A percentile compares a stretch with the other conserved stretches of the same genome.
Conservation (phyloP, 1,284 basidiomycete species). For the Clitocybe nebularis region DNA sequence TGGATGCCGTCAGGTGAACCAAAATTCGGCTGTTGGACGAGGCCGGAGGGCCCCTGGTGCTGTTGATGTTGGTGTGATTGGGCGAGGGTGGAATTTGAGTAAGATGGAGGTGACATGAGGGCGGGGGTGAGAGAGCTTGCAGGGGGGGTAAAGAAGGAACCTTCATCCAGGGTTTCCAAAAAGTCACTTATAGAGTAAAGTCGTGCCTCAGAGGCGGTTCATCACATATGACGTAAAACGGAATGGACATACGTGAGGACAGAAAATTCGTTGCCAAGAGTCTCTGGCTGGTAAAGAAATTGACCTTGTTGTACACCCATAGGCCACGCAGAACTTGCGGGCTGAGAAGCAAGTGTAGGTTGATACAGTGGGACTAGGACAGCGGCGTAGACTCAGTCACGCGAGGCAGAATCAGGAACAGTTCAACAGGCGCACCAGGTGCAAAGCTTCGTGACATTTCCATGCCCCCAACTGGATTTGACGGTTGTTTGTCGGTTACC, state of each 20-base stretch:
- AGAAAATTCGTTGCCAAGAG: conserved; percentile 76
- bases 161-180: conserved; percentile 73
- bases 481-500: conserved; percentile 39
- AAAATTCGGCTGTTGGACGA: not conserved
- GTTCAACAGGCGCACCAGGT: conserved; percentile 25
- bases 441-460: conserved; percentile 31
- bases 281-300: conserved; percentile 66
- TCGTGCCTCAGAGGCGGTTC: conserved; percentile 4
- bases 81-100: conserved; percentile 15
- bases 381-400: not conserved
- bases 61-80: conserved; percentile 16
- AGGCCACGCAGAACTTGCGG: conserved; percentile 48
- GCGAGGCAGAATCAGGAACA: conserved; percentile 11
- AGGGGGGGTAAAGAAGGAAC: conserved; percentile 59
- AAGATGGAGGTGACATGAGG: conserved; percentile 45
- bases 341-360: conserved; percentile 26
- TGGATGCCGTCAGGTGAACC: not conserved
- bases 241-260: conserved; percentile 62
- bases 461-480: conserved; percentile 20
- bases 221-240: conserved; percentile 5
- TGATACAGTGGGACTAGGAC: conserved; percentile 32
- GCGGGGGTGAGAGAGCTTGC: conserved; percentile 45
- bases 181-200: conserved; percentile 69
- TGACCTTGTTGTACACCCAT: conserved; percentile 42
- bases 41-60: conserved; percentile 10